A percentile compares a stretch with the other conserved stretches of the same genome.
These are phyloP conservation scores for Massospora cicadina DNA, from an alignment of 371 early-diverging fungal species.

Conservation along the genomic window DNA sequence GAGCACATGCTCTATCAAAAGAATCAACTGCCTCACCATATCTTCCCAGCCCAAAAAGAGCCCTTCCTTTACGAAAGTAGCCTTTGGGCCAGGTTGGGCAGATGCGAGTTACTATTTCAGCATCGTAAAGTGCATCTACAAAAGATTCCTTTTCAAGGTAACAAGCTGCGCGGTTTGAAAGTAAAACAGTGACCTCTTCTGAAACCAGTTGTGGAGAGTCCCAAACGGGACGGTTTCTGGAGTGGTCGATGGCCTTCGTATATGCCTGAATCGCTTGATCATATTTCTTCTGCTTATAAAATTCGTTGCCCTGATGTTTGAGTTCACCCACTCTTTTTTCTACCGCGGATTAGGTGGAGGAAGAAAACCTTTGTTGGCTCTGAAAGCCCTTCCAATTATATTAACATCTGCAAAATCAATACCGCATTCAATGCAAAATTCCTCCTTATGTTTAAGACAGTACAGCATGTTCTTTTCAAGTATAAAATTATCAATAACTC, in stretches of 20 bases:
- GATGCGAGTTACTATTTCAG: slow-evolving; percentile 50
- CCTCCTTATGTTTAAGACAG: neutral
- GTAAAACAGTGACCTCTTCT: slow-evolving; percentile 47
- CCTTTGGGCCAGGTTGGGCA: slow-evolving; percentile 64
- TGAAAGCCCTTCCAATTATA: slow-evolving; percentile 8
- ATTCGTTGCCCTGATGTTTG: slow-evolving; percentile 54
- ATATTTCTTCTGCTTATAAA: slow-evolving; percentile 41
- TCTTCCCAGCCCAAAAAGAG: slow-evolving; percentile 41
- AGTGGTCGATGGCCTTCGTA: slow-evolving; percentile 47
- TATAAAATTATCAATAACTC: neutral
- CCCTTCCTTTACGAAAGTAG: slow-evolving; percentile 59
- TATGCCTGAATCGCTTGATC: slow-evolving; percentile 50
- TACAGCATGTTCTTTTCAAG: neutral
- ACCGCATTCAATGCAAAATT: slow-evolving; percentile 7
- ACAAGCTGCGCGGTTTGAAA: slow-evolving; percentile 55
- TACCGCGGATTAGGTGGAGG: slow-evolving; percentile 56
- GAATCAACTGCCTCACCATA: slow-evolving; percentile 45
- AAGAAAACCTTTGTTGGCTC: slow-evolving; percentile 27
- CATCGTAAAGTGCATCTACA: slow-evolving; percentile 55
- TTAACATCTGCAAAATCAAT: slow-evolving; percentile 6
- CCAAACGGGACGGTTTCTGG: slow-evolving; percentile 58
- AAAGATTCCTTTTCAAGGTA: slow-evolving; percentile 40
- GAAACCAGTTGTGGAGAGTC: slow-evolving; percentile 41
- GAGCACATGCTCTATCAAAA: slow-evolving; percentile 39
- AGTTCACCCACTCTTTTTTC: slow-evolving; percentile 42